Conservation (phyloP, 129 eudicot species). For the Tanacetum coccineum region DNA sequence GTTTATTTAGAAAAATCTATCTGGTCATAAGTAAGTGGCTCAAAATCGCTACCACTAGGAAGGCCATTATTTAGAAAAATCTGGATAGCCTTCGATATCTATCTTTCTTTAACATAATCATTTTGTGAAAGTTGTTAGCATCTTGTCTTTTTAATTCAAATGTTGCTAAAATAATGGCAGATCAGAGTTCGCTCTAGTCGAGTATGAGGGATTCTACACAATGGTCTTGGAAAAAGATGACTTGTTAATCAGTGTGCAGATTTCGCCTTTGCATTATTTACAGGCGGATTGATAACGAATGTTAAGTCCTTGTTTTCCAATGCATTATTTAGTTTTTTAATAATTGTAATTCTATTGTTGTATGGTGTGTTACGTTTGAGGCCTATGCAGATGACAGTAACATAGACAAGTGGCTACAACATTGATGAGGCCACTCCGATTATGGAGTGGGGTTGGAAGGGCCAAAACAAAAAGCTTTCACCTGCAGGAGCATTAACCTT, state of each 20-base stretch:
- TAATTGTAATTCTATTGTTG: background rate
- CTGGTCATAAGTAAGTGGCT: too few relatives aligned
- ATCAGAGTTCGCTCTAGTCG: too few relatives aligned
- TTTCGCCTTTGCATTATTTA: constrained; percentile 71
- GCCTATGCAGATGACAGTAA: constrained; percentile 70
- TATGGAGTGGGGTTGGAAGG: constrained; percentile 65
- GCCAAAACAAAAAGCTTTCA: constrained; percentile 33
- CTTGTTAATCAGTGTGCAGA: constrained; percentile 84
- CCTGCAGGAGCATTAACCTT: constrained; percentile 85
- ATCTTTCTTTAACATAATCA: too few relatives aligned
- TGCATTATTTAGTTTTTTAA: background rate
- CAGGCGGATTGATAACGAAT: constrained; percentile 65
- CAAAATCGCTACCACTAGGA: too few relatives aligned
- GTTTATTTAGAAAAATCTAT: too few relatives aligned
- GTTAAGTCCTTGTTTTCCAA: constrained; percentile 12
- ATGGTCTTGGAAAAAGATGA: too few relatives aligned
- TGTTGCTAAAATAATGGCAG: too few relatives aligned
- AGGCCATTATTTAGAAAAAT: too few relatives aligned
- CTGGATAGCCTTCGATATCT: too few relatives aligned
- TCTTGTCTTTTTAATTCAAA: too few relatives aligned
- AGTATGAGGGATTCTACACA: too few relatives aligned
- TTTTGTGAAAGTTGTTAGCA: too few relatives aligned
- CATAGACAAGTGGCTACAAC: constrained; percentile 96
- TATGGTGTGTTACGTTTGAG: background rate
- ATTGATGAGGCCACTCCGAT: constrained; percentile 76